Evolutionary conservation across 371 early-diverging fungal species (phyloP), one percentile per base, ranked within the genome.

Genomic region (Apophysomyces elegans): DNA sequence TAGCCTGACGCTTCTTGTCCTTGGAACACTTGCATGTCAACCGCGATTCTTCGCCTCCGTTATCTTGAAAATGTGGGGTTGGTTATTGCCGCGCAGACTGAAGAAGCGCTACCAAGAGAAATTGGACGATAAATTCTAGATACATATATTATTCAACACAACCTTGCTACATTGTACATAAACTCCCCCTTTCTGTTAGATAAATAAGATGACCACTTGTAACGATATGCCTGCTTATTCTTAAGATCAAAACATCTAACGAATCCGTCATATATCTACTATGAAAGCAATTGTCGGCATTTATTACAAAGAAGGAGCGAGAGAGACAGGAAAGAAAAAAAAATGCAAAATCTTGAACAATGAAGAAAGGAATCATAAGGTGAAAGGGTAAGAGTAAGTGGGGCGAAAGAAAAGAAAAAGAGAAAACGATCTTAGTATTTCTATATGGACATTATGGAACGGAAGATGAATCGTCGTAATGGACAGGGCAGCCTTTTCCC

Each of bases 401-500:
- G 36, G 18, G 14, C 16, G 36, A 8, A 59, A 32, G 7, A 16
- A 43, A 26, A 44, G 7, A 9, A 14, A 39, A 37, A 36, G 11
- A 37, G 37, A 37, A 36, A 36, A 1, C 6, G 13, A 35, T 9
- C 5, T 58, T 56, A 45, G 36, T 39, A 64, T 9, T 46, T 50
- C 54, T 50, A 50, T 50, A 11, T 50, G 0, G 54, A 39, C 7
- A 13, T 77, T 32, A 78, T 60, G 13, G 78, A 77, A 36, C 41
- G 62, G 11, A 64, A 45, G 56, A 50, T 5, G 54, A 50, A 21
- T 50, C 54, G 21, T 68, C 71, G 57, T 82, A 87, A 76, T 93
- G 93, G n/a, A 90, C 83, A 32, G 93, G 93, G 59, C 93, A 93
- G 7, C 85, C 80, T 56, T 84, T 85, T 56, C 90, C 88, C 63